Conservation (phyloP, 768 basidiomycete species). For the Lactarius sanguifluus region DNA sequence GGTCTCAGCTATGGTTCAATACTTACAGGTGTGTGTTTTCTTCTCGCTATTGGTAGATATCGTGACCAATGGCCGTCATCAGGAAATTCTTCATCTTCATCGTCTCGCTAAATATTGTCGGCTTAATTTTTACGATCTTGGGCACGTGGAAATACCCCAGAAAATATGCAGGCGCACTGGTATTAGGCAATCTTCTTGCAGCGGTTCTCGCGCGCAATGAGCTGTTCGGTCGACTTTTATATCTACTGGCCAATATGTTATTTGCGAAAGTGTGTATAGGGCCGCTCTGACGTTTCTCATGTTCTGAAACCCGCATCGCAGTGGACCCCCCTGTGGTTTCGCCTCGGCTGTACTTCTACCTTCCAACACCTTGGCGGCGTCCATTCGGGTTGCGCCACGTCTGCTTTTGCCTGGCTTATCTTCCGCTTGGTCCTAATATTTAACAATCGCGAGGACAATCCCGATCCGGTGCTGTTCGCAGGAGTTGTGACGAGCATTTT, state of each 20-base stretch:
- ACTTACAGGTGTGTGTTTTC: conserved; percentile 37
- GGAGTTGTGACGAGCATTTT: conserved; percentile 59
- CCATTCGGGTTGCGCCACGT: conserved; percentile 72
- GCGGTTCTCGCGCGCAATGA: conserved; percentile 47
- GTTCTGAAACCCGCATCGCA: conserved; percentile 28
- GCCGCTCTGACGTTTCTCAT: conserved; percentile 1
- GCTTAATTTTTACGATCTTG: conserved; percentile 36
- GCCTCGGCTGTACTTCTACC: conserved; percentile 40
- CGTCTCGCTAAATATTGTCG: conserved; percentile 36
- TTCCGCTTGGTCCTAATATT: conserved; percentile 61
- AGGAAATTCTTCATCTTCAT: conserved; percentile 41
- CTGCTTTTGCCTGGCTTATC: conserved; percentile 69
- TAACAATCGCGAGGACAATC: conserved; percentile 47
- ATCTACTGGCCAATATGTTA: conserved; percentile 38
- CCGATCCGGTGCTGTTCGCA: conserved; percentile 57
- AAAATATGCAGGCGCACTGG: conserved; percentile 40
- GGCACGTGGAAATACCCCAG: conserved; percentile 40
- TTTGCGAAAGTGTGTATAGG: conserved; percentile 40
- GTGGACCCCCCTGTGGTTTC: conserved; percentile 45
- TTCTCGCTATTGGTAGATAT: neutral
- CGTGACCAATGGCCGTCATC: conserved; percentile 4
- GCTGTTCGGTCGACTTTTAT: conserved; percentile 42
- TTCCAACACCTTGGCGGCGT: conserved; percentile 71
- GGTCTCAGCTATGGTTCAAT: conserved; percentile 41
- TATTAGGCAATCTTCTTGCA: conserved; percentile 43